phyloP scores from a whole-genome alignment of 2,329 filamentous ascomycete genomes.

The Colletotrichum cereale region DNA sequence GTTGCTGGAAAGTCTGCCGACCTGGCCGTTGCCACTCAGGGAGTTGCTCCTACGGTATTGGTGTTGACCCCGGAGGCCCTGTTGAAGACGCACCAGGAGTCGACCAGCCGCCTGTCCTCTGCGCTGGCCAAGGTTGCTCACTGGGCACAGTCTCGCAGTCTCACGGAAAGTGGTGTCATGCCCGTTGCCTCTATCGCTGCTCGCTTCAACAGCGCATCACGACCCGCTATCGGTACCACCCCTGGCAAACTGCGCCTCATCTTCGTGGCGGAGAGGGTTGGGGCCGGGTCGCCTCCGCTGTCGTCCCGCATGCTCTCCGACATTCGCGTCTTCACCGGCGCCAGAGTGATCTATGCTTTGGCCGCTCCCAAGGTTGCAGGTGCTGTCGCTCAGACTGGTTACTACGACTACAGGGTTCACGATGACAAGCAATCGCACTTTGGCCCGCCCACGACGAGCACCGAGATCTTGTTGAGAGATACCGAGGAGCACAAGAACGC shows the following conservation, averaged over 20 bases:
- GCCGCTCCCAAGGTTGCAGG: conserved; percentile 88
- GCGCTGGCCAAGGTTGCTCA: conserved; percentile 76
- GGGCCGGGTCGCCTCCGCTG: conserved; percentile 72
- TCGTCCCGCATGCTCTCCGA: conserved; percentile 81
- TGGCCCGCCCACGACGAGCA: conserved; percentile 81
- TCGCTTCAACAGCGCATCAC: conserved; percentile 55
- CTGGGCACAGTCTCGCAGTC: conserved; percentile 76
- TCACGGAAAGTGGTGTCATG: conserved; percentile 80
- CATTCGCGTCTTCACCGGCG: conserved; percentile 82
- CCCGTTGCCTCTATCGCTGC: conserved; percentile 74
- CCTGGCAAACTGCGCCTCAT: conserved; percentile 85
- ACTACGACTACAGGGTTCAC: conserved; percentile 84
- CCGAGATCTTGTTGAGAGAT: conserved; percentile 82
- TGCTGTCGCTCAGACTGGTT: conserved; percentile 85
- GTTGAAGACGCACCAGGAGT: conserved; percentile 73
- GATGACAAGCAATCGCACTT: conserved; percentile 73
- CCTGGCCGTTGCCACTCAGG: conserved; percentile 78
- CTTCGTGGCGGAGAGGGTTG: conserved; percentile 81
- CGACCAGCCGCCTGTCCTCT: conserved; percentile 70
- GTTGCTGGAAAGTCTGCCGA: conserved; percentile 82
- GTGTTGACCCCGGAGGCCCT: conserved; percentile 82
- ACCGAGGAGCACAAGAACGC: conserved; percentile 70
- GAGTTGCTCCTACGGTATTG: conserved; percentile 84
- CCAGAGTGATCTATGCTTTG: conserved; percentile 87
- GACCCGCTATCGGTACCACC: conserved; percentile 69